Base-by-base conservation (phyloP, 1,284 basidiomycete genomes). In the Coniferiporia sulphurascens region DNA sequence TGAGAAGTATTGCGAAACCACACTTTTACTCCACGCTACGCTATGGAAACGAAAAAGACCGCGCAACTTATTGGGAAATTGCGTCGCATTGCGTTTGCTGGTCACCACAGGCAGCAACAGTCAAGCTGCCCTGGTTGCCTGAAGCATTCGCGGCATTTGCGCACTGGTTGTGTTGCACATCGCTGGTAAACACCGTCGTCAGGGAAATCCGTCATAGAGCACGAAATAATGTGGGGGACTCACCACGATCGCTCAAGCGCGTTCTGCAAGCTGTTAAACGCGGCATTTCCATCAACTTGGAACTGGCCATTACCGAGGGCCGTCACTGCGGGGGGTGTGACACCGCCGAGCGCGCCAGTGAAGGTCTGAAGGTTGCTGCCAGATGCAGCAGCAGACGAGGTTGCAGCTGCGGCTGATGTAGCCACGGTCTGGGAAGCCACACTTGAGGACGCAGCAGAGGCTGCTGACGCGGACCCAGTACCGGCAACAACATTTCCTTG, bases 101-200 rank as follows among this genome's bases (percentile, higher is more conserved):
- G 51, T 67, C 62, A 58, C 79, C 78, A 68, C 83, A 84, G 57
- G 80, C 78, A 7, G 70, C 66, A 56, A 83, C 82, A 38, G 75
- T 74, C 63, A 84, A 69, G 36, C 72, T 74, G 48, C 68, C 70
- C 63, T 69, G 67, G 65, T 73, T 71, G 27, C 72, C 73, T 17
- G 70, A 70, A 52, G 69, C 60, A 65, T 76, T 76, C 62, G 71
- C 76, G 34, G 74, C 65, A 65, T 81, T 73, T 38, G 79, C 78
- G 62, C 79, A 85, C 62, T 73, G 55, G 71, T 84, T 84, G 68
- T 84, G 75, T 71, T 84, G 82, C 43, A 83, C 77, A 64, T 83
- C 81, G 71, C 69, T 60, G 38, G 4, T n/a, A 13, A 21, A 56
- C 13, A 38, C 3, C 38, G 21, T 1, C 2, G 27, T 43, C 34